Base-by-base conservation (phyloP, 805 yeast genomes). In the Grigorovia humatica region DNA sequence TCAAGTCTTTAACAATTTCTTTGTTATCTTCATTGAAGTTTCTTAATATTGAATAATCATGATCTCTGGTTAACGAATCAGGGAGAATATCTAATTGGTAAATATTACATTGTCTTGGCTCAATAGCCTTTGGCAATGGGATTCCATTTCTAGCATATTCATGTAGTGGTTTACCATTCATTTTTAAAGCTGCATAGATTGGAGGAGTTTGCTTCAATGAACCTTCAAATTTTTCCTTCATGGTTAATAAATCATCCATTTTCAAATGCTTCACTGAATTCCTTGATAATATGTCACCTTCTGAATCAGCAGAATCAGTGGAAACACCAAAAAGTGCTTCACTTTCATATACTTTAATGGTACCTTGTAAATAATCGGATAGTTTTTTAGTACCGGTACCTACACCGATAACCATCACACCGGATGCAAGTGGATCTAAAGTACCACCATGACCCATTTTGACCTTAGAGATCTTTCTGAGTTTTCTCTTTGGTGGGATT, bases 371-470 rank as follows among this genome's bases (percentile, higher is more conserved):
- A 61, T 85, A 89, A 54, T 78, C 73, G 51, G 81, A 83, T 44
- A 93, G 71, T 63, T 78, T 73, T 65, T 91, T 95, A 1, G 99
- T 93, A 2, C 99, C 99, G 1, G 74, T 55, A 6, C 96, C 96
- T n/a, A 93, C 79, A 5, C 99, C 99, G 51, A 93, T 75, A 1
- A 95, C 91, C 44, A 87, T 67, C 0, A 91, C 90, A 11, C 99
- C 99, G n/a, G 89, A 82, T 0, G 99, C 99, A 44, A 87, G 69
- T 0, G 98, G 97, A 62, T 93, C 99, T 42, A 93, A 72, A 0
- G 99, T 93, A 9, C 99, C 99, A 18, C 99, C 99, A 67, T 93
- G 99, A 1, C 99, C 99, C 74, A 91, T 84, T 62, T 93, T 93
- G 38, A 90, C 81, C 59, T 82, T 82, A 6, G 70, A 58, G 4